Percentiles rank a stretch among this genome's conserved stretches.
Conservation (phyloP, 371 early-diverging fungal species). For the Saksenaea vasiformis region DNA sequence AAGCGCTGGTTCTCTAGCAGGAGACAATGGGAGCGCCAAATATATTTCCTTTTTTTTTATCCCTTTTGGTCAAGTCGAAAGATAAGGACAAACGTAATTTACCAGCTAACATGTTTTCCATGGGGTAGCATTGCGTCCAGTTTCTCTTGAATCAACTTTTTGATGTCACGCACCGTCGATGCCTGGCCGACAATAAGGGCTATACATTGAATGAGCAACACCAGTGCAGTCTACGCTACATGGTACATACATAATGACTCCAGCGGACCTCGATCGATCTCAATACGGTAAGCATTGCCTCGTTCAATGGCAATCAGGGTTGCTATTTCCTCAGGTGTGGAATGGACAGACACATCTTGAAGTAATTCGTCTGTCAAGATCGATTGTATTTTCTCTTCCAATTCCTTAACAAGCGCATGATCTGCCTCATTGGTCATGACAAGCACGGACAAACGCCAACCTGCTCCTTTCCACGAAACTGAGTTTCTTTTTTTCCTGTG, state of each 20-base stretch:
- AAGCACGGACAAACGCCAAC: not conserved
- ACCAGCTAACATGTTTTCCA: conserved; percentile 29
- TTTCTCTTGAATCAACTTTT: conserved; percentile 21
- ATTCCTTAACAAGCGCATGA: conserved; percentile 7
- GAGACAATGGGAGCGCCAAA: conserved; percentile 43
- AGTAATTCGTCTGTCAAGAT: conserved; percentile 30
- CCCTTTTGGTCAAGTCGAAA: not conserved
- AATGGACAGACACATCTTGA: conserved; percentile 13
- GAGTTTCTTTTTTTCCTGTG: too few relatives aligned
- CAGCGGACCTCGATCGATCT: conserved; percentile 30
- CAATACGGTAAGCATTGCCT: conserved; percentile 37
- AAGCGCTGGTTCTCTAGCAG: conserved; percentile 20
- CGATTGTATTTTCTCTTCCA: conserved; percentile 23
- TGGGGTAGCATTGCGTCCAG: conserved; percentile 18
- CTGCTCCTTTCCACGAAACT: too few relatives aligned
- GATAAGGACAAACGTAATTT: not conserved
- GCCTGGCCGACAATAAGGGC: conserved; percentile 38
- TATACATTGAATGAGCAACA: conserved; percentile 8
- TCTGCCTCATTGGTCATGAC: conserved; percentile 6
- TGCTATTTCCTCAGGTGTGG: conserved; percentile 31
- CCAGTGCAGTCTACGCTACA: not conserved
- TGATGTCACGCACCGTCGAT: conserved; percentile 35
- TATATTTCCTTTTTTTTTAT: conserved; percentile 32
- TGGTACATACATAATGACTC: conserved; percentile 29
- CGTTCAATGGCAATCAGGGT: conserved; percentile 40